Base-by-base conservation (phyloP, 2,329 filamentous ascomycete genomes). In the Helotiales sp. region DNA sequence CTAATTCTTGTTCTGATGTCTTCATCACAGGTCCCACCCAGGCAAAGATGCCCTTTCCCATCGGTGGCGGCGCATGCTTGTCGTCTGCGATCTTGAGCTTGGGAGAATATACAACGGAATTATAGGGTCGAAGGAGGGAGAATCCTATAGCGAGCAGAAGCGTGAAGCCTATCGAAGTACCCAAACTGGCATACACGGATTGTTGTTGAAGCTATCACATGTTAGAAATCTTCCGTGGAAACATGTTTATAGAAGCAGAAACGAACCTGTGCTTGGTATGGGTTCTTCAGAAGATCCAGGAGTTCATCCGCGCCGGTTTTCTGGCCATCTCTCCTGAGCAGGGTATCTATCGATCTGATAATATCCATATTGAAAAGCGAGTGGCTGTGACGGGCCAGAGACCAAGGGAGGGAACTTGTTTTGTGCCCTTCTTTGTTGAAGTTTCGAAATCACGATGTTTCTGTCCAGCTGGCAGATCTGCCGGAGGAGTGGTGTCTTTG, bases 41-140 rank as follows among this genome's bases (percentile, higher is more conserved):
- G 48, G 91, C 87, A 71, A 96, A 92, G 9, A 93, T 77, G n/a
- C 90, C 89, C 70, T 89, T 96, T 55, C 89, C 90, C 67, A 98
- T 82, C 0, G 89, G 86, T 12, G 95, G 95, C 17, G 93, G 95
- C 9, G 90, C 85, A 76, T 96, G 92, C 74, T 89, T 91, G 66
- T 91, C 86, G 72, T 98, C 93, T 71, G 91, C 89, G 78, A 97
- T 88, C 72, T 96, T 96, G 49, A 96, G 80, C 72, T 96, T 93
- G 38, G 95, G 95, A 3, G 95, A 93, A 75, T 99, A 99, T 48
- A 99, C 91, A 66, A 93, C 84, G 55, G 88, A 89, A 74, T 98
- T 93, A 74, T 93, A 92, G 5, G 95, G 95, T 60, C 95, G 90
- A 55, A 98, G 80, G 67, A 97, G 78, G 62, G 91, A 96, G 80